Percentiles rank a stretch among this genome's conserved stretches.
phyloP scores from a whole-genome alignment of 176 grass and related monocot species.

The Luzula sylvatica region DNA sequence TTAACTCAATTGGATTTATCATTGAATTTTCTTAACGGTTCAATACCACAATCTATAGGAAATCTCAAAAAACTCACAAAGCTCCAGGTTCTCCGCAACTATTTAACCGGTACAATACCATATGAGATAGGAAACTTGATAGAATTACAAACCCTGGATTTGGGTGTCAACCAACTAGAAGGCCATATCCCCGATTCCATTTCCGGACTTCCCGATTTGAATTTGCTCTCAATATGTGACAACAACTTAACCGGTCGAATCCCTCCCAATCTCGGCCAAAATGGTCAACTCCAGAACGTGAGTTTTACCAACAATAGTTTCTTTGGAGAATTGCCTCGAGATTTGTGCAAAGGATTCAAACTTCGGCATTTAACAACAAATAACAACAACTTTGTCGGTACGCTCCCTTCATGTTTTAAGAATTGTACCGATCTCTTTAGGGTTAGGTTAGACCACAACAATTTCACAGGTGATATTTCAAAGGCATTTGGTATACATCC shows the following conservation, averaged over 20 bases:
- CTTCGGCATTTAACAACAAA: not conserved
- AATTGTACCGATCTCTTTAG: not conserved
- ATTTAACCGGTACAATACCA: slow-evolving; percentile 46
- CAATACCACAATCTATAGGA: slow-evolving; percentile 4
- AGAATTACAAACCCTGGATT: slow-evolving; percentile 23
- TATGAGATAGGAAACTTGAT: slow-evolving; percentile 47
- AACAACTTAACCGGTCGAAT: slow-evolving; percentile 43
- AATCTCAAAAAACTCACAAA: not conserved
- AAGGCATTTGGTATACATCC: not conserved
- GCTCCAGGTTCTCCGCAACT: slow-evolving; percentile 37
- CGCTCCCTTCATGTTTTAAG: not conserved
- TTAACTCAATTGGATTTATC: slow-evolving; percentile 40
- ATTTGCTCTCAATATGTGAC: slow-evolving; percentile 16
- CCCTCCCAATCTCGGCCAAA: slow-evolving; percentile 10
- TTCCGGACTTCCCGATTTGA: slow-evolving; percentile 22
- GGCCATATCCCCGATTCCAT: slow-evolving; percentile 45
- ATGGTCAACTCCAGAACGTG: not conserved
- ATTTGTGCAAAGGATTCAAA: not conserved
- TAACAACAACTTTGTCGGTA: not conserved
- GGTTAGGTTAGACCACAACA: not conserved
- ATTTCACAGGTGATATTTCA: not conserved
- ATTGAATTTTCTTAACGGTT: slow-evolving; percentile 30
- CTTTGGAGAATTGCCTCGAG: not conserved
- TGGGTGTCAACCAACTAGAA: slow-evolving; percentile 46
- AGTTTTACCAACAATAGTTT: not conserved